Percentiles rank a stretch among this genome's conserved stretches.
Conservation (phyloP, 345 rosid species). For the Eucalyptus pauciflora region DNA sequence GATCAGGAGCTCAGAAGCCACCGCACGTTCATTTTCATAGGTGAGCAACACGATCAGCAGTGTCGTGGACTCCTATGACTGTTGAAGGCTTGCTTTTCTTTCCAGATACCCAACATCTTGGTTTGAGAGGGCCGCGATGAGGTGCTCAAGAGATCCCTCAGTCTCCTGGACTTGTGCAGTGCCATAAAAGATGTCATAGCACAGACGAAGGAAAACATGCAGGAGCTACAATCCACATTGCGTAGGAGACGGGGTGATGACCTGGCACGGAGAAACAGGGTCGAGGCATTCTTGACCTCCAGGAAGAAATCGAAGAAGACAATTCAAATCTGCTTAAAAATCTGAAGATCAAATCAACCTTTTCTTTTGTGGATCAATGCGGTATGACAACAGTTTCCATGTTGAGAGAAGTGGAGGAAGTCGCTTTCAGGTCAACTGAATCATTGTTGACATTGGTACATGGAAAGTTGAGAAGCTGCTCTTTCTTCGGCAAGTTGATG, state of each 20-base stretch:
- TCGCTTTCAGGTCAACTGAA: constrained; percentile 6
- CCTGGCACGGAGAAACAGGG: neutral
- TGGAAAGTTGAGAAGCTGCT: constrained; percentile 15
- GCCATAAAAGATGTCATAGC: constrained; percentile 4
- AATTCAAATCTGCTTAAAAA: constrained; percentile 17
- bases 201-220: constrained; percentile 1
- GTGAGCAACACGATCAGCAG: neutral
- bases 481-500: constrained; percentile 21
- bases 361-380: neutral
- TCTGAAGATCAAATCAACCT: neutral
- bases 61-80: constrained; percentile 6
- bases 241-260: constrained; percentile 3
- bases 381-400: neutral
- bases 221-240: constrained; percentile 10
- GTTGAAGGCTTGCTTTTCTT: constrained; percentile 4
- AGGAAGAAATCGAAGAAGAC: constrained; percentile 29
- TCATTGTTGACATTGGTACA: constrained; percentile 22
- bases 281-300: constrained; percentile 22
- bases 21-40: constrained; percentile 1
- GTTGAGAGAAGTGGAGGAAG: constrained; percentile 16
- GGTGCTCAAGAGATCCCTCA: constrained; percentile 10
- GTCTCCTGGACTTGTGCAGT: constrained; percentile 2
- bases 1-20: constrained; percentile 3
- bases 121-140: neutral
- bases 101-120: neutral